These are phyloP conservation scores for Salvia sclarea DNA, from an alignment of 305 asterid species.

Conservation along the genomic window DNA sequence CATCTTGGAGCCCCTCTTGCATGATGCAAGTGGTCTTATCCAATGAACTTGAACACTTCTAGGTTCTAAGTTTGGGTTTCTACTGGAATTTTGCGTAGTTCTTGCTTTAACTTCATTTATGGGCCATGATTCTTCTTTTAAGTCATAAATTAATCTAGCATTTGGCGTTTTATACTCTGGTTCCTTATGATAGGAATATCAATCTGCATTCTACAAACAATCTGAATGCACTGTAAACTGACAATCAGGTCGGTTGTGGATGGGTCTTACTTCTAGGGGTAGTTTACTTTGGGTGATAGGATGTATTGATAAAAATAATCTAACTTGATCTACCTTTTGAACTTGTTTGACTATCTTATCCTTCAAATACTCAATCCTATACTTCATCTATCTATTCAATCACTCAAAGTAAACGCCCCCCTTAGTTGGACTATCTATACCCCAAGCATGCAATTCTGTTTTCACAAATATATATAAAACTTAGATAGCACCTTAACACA, in stretches of 20 bases:
- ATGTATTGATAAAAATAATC: too few species aligned
- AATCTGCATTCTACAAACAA: not conserved
- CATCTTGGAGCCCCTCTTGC: constrained; percentile 1
- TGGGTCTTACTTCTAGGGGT: constrained; percentile 2
- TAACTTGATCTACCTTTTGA: too few species aligned
- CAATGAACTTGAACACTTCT: too few species aligned
- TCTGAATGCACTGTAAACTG: constrained; percentile 5
- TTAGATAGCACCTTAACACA: not conserved
- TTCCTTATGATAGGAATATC: constrained; percentile 7
- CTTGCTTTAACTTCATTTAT: constrained; percentile 4
- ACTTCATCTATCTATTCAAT: too few species aligned
- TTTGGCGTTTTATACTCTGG: constrained; percentile 6
- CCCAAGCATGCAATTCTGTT: constrained; percentile 7
- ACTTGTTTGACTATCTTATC: too few species aligned
- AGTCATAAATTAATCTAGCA: constrained; percentile 5
- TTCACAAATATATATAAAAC: not conserved
- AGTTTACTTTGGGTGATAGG: too few species aligned
- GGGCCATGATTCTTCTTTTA: not conserved
- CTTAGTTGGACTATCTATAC: constrained; percentile 10
- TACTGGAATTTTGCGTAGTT: not conserved
- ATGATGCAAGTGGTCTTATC: not conserved
- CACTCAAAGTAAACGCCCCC: too few species aligned
- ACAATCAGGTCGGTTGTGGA: constrained; percentile 3
- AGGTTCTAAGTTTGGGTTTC: constrained; percentile 15
- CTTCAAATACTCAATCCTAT: too few species aligned